Evolutionary conservation across 2,329 filamentous ascomycete genomes (phyloP), one percentile per base, ranked within the genome.

Genomic region (Helicocarpus griseus): DNA sequence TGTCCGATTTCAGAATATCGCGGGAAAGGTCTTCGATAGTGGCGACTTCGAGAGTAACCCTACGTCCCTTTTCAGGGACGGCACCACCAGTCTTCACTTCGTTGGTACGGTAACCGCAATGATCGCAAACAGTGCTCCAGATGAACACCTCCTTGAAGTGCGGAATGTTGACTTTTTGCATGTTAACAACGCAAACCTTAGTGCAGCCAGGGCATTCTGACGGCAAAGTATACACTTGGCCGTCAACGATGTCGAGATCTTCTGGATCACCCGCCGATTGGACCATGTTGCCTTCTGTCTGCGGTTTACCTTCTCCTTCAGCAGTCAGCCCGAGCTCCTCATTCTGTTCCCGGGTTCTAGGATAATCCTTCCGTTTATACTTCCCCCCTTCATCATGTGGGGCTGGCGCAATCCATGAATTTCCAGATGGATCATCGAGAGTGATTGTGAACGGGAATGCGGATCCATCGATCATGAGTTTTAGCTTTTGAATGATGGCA

Each of bases 101-200:
- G 69, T 95, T 97, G 60, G 86, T 93, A 56, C 89, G 85, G 75
- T 97, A 95, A 53, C 91, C 91, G 66, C 93, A 98, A 68, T 85
- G 78, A 26, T 91, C 85, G 71, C 93, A 98, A 26, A 89, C 84
- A 2, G 91, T 97, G 60, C 85, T 90, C 87, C 95, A 97, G 61
- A 98, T 78, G 38, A 96, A 84, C 2, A 98, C 93, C 65, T 97
- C 88, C 73, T 96, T 95, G 75, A 98, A 98, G 72, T 95, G 86
- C 0, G 93, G 93, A 56, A 98, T 96, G 63, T 95, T 89, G 52
- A 97, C 89, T 85, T 95, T 95, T 76, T 96, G 95, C 89, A 96
- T 96, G 70, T 95, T 90, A 8, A 94, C 95, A 3, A 83, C 82
- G 71, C 90, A 96, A 4, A 82, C 74, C 69, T 87, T 87, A 63